Conservation (phyloP, 257 asterid species). For the Solanum boliviense region DNA sequence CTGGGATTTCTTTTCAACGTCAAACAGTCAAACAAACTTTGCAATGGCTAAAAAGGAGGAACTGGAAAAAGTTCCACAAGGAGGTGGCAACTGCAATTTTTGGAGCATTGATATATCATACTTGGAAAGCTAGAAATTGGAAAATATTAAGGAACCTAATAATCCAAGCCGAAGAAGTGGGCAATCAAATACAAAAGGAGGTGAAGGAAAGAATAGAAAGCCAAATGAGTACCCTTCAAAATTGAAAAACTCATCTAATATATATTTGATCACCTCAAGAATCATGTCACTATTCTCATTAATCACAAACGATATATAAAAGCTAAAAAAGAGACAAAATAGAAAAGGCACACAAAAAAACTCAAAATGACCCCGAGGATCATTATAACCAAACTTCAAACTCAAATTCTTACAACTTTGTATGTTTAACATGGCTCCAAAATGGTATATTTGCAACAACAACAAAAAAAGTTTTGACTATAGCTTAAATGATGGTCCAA, state of each 20-base stretch:
- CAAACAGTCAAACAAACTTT: background rate
- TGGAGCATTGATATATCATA: background rate
- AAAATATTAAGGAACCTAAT: background rate
- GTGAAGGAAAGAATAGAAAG: background rate
- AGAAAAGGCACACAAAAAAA: background rate
- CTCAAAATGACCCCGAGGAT: background rate
- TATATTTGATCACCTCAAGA: background rate
- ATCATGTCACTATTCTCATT: too few relatives aligned
- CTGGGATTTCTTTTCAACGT: background rate
- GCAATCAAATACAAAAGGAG: background rate
- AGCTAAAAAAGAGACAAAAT: background rate
- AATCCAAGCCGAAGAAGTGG: background rate
- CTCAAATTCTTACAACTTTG: background rate
- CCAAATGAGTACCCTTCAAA: too few relatives aligned
- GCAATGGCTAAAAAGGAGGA: background rate
- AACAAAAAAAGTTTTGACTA: background rate
- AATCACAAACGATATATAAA: background rate
- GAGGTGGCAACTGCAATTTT: background rate
- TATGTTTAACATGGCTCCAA: background rate
- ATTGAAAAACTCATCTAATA: background rate
- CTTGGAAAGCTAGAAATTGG: background rate
- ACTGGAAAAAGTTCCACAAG: background rate
- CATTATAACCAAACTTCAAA: background rate
- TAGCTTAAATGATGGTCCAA: background rate
- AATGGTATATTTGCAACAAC: background rate